Evolutionary conservation across 805 yeast species (phyloP), one percentile per base, ranked within the genome.

Genomic region (Clavispora vitiphila): DNA sequence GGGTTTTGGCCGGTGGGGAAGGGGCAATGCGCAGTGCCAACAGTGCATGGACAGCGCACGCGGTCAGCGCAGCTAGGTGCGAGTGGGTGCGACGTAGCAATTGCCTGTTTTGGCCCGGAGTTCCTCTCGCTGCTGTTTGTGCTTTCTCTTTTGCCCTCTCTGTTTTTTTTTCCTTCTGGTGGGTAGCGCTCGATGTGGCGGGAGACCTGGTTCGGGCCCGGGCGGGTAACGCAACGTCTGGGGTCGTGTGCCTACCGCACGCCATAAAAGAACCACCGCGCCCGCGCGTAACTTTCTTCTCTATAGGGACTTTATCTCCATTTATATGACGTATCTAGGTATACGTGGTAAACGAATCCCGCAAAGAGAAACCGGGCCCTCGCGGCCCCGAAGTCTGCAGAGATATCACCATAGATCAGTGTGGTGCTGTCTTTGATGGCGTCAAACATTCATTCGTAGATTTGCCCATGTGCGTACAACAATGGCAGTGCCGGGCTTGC

Each of bases 261-360:
- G 19, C 10, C 20, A 29, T 29, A 29, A 29, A 29, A 16, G 20
- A n/a, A 5, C 16, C 2, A 8, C 8, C 7, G n/a, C 20, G 32
- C 20, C 16, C 3, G 30, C 30, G 14, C 12, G n/a, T 2, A 18
- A 29, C n/a, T 15, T 29, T 27, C 16, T 29, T 16, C 20, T 15
- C 20, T 16, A 48, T 36, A 32, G 60, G 63, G 62, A 55, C 40
- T 47, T 53, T 65, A 65, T 65, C 71, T 48, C 68, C 70, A 60
- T 59, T 49, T 56, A 53, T 63, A 61, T 58, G 68, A 49, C 69
- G 46, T 50, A 10, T 24, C 41, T 44, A 56, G 69, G 50, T 62
- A 61, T 60, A 54, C 44, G 56, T 59, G 71, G 68, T 65, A 65
- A 65, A 65, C 71, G 71, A 64, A 60, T 50, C 69, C 71, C 71